phyloP scores from a whole-genome alignment of 371 early-diverging fungal species.

The Furculomyces boomerangus region DNA sequence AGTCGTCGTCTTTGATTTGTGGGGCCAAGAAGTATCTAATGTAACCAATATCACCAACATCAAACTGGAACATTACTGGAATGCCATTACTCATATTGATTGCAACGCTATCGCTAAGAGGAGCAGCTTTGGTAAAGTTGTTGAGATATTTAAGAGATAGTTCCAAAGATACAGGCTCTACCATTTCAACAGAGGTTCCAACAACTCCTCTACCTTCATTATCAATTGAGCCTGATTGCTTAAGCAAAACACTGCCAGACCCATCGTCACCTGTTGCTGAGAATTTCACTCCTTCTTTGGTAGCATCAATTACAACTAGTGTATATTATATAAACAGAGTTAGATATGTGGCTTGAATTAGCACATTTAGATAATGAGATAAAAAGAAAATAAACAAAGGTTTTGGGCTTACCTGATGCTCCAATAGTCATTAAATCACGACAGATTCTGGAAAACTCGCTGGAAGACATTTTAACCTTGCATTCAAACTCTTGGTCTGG shows the following conservation, averaged over 20 bases:
- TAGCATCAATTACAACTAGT: constrained; percentile 74
- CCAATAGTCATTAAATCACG: constrained; percentile 71
- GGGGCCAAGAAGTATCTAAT: constrained; percentile 82
- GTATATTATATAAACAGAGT: no score
- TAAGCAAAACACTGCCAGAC: constrained; percentile 61
- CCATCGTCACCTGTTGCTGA: constrained; percentile 79
- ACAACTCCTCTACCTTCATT: constrained; percentile 16
- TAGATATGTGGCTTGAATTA: no score
- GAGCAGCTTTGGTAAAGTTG: constrained; percentile 91
- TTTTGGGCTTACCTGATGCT: no score
- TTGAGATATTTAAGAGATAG: constrained; percentile 88
- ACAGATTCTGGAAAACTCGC: constrained; percentile 83
- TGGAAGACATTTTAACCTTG: constrained; percentile 68
- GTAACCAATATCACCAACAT: constrained; percentile 76
- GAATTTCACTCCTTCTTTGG: constrained; percentile 89
- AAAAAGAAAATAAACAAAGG: no score
- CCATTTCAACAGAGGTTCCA: constrained; percentile 43
- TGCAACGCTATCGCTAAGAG: constrained; percentile 59
- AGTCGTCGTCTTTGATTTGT: constrained; percentile 35
- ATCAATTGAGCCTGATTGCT: constrained; percentile 58
- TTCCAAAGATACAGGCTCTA: constrained; percentile 59
- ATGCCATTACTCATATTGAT: constrained; percentile 69
- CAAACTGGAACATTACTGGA: constrained; percentile 88
- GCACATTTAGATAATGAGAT: no score
- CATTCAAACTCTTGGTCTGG: constrained; percentile 90